These are phyloP conservation scores for Pseudozyma tsukubaensis DNA, from an alignment of 1,284 basidiomycete species.

Conservation along the genomic window DNA sequence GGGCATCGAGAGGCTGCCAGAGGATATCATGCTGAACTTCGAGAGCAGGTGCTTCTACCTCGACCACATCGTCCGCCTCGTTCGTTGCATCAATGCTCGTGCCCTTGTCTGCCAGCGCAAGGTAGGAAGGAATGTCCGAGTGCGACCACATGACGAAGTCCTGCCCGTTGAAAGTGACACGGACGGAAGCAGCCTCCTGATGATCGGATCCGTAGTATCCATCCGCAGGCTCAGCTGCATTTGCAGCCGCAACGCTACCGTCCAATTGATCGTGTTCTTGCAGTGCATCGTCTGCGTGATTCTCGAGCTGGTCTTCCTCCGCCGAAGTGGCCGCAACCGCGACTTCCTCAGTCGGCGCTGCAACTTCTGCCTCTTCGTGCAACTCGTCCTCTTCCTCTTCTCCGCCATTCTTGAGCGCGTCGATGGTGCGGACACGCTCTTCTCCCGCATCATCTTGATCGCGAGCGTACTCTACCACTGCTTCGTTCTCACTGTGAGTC, in stretches of 20 bases:
- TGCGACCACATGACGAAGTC: conserved; percentile 61
- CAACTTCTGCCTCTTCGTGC: background rate
- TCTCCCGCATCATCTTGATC: background rate
- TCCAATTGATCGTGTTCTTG: conserved; percentile 1
- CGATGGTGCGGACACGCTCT: background rate
- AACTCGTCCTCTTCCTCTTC: conserved; percentile 21
- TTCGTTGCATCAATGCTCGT: background rate
- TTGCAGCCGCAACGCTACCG: background rate
- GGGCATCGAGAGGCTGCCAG: conserved; percentile 58
- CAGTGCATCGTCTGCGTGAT: background rate
- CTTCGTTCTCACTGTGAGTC: background rate
- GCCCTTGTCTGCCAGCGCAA: conserved; percentile 2
- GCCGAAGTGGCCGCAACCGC: background rate
- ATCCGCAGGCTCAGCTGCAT: background rate
- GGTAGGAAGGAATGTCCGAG: conserved; percentile 33
- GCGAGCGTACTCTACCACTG: background rate
- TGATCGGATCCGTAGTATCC: conserved; percentile 17
- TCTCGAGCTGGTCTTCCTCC: conserved; percentile 18
- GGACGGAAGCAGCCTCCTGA: conserved; percentile 27
- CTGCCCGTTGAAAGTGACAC: conserved; percentile 62
- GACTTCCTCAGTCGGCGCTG: background rate
- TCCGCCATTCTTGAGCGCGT: background rate
- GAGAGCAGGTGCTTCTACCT: conserved; percentile 55
- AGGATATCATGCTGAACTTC: conserved; percentile 46
- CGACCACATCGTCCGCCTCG: conserved; percentile 18